These are phyloP conservation scores for Chimonanthus praecox DNA, from an alignment of 164 flowering plant genomes.

Conservation along the genomic window DNA sequence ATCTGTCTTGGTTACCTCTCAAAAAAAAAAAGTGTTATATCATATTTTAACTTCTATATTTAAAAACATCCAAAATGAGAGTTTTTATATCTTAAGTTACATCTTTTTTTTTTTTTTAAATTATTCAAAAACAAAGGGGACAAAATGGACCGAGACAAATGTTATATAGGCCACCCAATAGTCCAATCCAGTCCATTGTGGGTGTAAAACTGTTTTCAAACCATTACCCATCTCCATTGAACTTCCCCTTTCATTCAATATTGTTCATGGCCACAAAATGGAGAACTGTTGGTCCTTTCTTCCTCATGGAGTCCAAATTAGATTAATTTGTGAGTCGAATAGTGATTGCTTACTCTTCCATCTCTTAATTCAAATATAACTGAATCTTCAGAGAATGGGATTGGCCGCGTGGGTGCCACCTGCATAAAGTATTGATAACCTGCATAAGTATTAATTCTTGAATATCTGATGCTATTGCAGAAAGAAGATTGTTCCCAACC, in stretches of 20 bases:
- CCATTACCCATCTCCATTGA: background rate
- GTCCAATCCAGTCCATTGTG: no score
- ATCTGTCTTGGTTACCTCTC: no score
- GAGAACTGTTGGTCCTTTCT: background rate
- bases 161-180: no score
- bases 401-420: conserved; percentile 67
- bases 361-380: conserved; percentile 69
- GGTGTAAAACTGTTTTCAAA: no score
- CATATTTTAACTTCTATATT: no score
- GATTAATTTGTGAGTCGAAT: background rate
- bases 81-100: no score
- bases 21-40: no score
- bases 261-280: background rate
- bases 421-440: conserved; percentile 19
- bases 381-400: conserved; percentile 57
- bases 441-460: conserved; percentile 1
- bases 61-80: no score
- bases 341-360: conserved; percentile 61
- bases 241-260: background rate
- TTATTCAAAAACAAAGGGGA: background rate
- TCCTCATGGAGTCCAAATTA: background rate
- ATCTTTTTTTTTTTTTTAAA: background rate
- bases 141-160: background rate
- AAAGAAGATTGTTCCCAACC: conserved; percentile 33
- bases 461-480: background rate